Conservation (phyloP, 2,329 filamentous ascomycete genomes). For the Botrytis tulipae region DNA sequence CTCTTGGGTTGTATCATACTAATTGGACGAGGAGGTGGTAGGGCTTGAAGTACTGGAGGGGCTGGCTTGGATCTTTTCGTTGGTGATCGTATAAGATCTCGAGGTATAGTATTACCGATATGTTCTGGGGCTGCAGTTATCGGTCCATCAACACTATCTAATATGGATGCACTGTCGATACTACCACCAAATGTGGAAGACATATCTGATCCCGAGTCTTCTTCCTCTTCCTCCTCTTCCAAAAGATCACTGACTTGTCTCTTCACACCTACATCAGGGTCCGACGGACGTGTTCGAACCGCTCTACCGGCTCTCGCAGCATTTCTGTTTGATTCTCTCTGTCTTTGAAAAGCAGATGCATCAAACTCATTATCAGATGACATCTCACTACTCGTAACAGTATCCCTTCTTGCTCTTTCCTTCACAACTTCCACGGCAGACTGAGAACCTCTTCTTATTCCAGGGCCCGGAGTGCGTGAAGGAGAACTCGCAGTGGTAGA, state of each 20-base stretch:
- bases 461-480: slow-evolving; percentile 42
- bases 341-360: slow-evolving; percentile 61
- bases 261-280: slow-evolving; percentile 42
- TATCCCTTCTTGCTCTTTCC: slow-evolving; percentile 68
- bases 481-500: slow-evolving; percentile 75
- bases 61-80: slow-evolving; percentile 62
- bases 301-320: slow-evolving; percentile 54
- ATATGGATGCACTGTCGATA: slow-evolving; percentile 68
- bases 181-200: slow-evolving; percentile 65
- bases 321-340: slow-evolving; percentile 59
- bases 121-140: slow-evolving; percentile 55
- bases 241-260: slow-evolving; percentile 46
- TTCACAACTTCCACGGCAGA: slow-evolving; percentile 69
- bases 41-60: slow-evolving; percentile 56
- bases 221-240: slow-evolving; percentile 49
- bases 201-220: slow-evolving; percentile 62
- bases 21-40: slow-evolving; percentile 67
- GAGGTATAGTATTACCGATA: slow-evolving; percentile 62
- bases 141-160: slow-evolving; percentile 60
- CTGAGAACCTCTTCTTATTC: slow-evolving; percentile 63
- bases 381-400: slow-evolving; percentile 78
- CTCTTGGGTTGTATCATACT: slow-evolving; percentile 70
- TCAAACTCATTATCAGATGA: slow-evolving; percentile 81
- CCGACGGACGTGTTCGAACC: slow-evolving; percentile 54
- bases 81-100: slow-evolving; percentile 59